Conservation (phyloP, 495 filamentous ascomycete species). For the Podospora didyma region DNA sequence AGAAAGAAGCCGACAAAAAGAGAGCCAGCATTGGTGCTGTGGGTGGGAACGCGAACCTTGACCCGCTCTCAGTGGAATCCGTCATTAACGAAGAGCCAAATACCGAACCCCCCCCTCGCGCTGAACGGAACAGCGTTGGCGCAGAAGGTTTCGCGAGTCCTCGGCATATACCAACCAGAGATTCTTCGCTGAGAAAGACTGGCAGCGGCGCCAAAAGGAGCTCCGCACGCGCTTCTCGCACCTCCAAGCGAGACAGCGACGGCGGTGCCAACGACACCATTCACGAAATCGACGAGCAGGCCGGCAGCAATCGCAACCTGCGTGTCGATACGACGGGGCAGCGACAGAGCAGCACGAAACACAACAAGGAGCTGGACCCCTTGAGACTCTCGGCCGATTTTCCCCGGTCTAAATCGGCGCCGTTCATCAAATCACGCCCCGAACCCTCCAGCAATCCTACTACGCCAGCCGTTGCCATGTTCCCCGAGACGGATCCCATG, state of each 20-base stretch:
- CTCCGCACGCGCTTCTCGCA: conserved; percentile 35
- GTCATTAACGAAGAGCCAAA: conserved; percentile 49
- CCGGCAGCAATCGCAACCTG: conserved; percentile 9
- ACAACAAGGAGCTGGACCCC: conserved; percentile 20
- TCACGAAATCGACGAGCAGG: conserved; percentile 31
- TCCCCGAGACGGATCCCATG: conserved; percentile 20
- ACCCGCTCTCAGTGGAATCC: conserved; percentile 48
- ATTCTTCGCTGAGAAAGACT: conserved; percentile 64
- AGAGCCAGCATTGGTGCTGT: conserved; percentile 36
- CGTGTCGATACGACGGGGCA: conserved; percentile 17
- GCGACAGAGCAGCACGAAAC: conserved; percentile 16
- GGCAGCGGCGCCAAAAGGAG: conserved; percentile 36
- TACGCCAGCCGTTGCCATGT: conserved; percentile 21
- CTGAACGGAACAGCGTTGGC: conserved; percentile 11
- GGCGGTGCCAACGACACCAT: conserved; percentile 28
- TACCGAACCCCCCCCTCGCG: conserved; percentile 25
- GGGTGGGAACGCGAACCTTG: conserved; percentile 33
- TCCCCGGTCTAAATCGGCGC: conserved; percentile 11
- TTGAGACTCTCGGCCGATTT: conserved; percentile 23
- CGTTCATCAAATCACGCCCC: conserved; percentile 13
- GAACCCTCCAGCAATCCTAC: conserved; percentile 19
- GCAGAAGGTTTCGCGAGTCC: conserved; percentile 17
- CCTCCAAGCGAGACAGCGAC: conserved; percentile 38
- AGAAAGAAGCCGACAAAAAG: conserved; percentile 50
- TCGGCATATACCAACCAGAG: conserved; percentile 59